These are phyloP conservation scores for Myxozyma mucilagina DNA, from an alignment of 805 yeast genomes.

Conservation along the genomic window DNA sequence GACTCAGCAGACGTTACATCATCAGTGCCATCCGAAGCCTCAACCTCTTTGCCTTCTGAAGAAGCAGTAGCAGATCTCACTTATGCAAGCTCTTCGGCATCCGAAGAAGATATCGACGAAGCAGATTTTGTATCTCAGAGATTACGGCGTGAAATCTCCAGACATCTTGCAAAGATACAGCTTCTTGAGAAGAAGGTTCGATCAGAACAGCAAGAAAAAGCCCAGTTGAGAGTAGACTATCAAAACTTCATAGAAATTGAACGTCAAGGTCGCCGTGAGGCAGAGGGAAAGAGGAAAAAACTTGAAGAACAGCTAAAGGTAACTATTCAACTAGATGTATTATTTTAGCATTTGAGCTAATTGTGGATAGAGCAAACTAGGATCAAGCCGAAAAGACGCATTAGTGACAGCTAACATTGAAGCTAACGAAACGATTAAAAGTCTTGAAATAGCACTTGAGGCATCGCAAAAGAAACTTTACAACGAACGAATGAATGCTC, in stretches of 20 bases:
- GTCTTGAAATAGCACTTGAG: constrained; percentile 25
- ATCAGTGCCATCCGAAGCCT: too few relatives aligned
- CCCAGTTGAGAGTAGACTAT: constrained; percentile 21
- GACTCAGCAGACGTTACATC: background rate
- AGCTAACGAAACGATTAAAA: constrained; percentile 5
- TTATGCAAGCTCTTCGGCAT: constrained; percentile 8
- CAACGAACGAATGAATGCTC: constrained; percentile 28
- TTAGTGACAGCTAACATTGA: constrained; percentile 4
- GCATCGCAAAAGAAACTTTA: constrained; percentile 27
- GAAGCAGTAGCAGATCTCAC: constrained; percentile 11
- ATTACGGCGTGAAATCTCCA: background rate
- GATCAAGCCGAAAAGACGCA: constrained; percentile 7
- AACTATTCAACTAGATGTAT: background rate
- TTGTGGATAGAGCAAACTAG: constrained; percentile 7
- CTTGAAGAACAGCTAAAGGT: constrained; percentile 25
- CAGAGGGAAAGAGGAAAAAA: constrained; percentile 15
- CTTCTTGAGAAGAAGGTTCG: constrained; percentile 19
- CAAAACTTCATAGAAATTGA: constrained; percentile 17
- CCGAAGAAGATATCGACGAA: constrained; percentile 7
- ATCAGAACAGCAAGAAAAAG: constrained; percentile 27
- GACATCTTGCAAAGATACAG: constrained; percentile 7
- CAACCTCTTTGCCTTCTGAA: background rate
- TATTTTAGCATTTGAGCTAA: background rate
- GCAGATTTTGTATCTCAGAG: background rate
- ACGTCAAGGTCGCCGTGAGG: constrained; percentile 14